Conservation (phyloP, 164 flowering plant species). For the Saururus chinensis region DNA sequence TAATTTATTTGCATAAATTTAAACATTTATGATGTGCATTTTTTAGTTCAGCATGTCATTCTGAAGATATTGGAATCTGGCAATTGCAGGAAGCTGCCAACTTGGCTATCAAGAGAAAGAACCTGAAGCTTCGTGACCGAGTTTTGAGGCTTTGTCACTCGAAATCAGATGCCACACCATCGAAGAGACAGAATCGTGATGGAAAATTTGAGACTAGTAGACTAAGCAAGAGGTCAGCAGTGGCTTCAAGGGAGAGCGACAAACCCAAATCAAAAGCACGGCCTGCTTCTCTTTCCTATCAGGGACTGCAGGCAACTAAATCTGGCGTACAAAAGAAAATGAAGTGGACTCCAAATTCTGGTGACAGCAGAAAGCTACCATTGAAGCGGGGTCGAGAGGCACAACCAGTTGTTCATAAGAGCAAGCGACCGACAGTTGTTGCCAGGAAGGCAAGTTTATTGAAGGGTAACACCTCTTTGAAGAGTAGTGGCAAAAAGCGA, state of each 20-base stretch:
- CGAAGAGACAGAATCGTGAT: conserved; percentile 29
- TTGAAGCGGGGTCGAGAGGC: conserved; percentile 1
- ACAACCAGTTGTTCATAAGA: conserved; percentile 14
- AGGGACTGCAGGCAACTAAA: conserved; percentile 76
- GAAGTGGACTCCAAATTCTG: conserved; percentile 8
- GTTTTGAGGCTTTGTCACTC: conserved; percentile 62
- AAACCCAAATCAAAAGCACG: conserved; percentile 11
- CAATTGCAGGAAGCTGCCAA: conserved; percentile 71
- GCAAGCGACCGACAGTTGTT: conserved; percentile 79
- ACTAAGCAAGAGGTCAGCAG: conserved; percentile 32
- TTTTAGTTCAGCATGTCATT: no score
- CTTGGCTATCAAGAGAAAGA: conserved; percentile 35
- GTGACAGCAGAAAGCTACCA: conserved; percentile 5
- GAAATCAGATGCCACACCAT: conserved; percentile 38
- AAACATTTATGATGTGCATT: no score
- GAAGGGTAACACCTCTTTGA: conserved; percentile 18
- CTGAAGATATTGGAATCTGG: no score
- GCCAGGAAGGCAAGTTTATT: conserved; percentile 57
- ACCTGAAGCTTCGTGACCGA: conserved; percentile 65
- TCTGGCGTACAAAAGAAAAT: conserved; percentile 44
- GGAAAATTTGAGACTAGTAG: conserved; percentile 7
- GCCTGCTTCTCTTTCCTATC: conserved; percentile 36
- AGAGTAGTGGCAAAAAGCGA: conserved; percentile 37
- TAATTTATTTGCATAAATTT: no score
- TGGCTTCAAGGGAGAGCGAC: conserved; percentile 15